Evolutionary conservation across 108 stramenopile species (phyloP).

Genomic region (Cyclostephanos tholiformis): DNA sequence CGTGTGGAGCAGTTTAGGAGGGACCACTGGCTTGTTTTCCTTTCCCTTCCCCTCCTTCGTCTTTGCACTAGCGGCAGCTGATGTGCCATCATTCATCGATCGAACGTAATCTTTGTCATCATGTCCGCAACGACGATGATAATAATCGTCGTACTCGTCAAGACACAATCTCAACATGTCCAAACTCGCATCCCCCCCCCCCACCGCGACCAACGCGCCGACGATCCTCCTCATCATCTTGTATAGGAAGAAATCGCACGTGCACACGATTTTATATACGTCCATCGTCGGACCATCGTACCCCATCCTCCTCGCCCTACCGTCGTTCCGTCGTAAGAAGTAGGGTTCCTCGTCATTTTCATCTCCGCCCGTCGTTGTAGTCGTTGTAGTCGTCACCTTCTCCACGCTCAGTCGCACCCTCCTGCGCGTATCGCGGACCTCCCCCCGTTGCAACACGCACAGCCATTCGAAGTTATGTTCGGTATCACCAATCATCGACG

Average conservation of each 20-base stretch:
- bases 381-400: conserved; percentile 6
- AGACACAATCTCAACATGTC: conserved; percentile 14
- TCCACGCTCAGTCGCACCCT: conserved; percentile 23
- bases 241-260: conserved; percentile 43
- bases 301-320: too few relatives aligned
- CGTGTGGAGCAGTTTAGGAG: conserved; percentile 22
- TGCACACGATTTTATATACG: conserved; percentile 26
- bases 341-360: conserved; percentile 15
- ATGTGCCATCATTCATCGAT: background rate
- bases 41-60: too few relatives aligned
- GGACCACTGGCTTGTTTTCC: background rate
- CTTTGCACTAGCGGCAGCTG: too few relatives aligned
- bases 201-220: conserved; percentile 33
- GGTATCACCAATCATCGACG: conserved; percentile 17
- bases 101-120: background rate
- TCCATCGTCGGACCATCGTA: background rate
- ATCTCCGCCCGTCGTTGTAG: too few relatives aligned
- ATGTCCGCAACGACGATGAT: conserved; percentile 8
- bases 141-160: conserved; percentile 29
- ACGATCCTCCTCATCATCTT: conserved; percentile 49
- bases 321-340: conserved; percentile 17
- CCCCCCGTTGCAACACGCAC: conserved; percentile 35
- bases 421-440: conserved; percentile 28
- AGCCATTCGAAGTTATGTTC: conserved; percentile 42
- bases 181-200: conserved; percentile 14